Base-by-base conservation (phyloP, 2,329 filamentous ascomycete species). In the Sporothrix curviconia region DNA sequence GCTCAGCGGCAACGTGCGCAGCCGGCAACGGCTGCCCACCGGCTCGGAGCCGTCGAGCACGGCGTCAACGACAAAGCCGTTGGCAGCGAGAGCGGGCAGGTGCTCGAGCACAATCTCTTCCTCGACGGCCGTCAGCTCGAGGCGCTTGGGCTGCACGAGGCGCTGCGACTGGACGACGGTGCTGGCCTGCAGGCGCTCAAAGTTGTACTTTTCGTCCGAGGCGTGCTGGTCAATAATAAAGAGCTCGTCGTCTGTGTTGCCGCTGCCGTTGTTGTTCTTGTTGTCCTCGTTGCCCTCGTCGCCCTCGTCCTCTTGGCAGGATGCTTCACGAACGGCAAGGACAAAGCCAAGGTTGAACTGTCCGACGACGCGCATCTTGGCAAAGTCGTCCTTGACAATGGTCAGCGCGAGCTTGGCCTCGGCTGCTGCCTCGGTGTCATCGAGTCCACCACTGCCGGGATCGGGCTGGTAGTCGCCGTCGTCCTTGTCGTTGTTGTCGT, bases 161-260 rank as follows among this genome's bases (percentile, higher is more conserved):
- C 88, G 85, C 67, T 99, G 94, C 19, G 90, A 92, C 65, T 95
- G 89, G 0, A 99, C 84, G 0, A 88, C 81, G 0, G 92, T 96
- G 15, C 82, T 86, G 7, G 85, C 79, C 67, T 95, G 89, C 8
- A 99, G 79, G 52, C 90, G 84, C 70, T 99, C 94, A 67, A 97
- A 99, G 68, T 99, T 99, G 77, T 92, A 96, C 67, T 96, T 99
- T 68, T 99, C 94, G 66, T 99, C 94, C 0, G 92, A 96, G 6
- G 94, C 95, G 69, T 99, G 94, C 70, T 99, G 94, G 70, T 99
- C 94, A 65, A 99, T 95, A 67, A 99, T 99, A 75, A 99, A 97
- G 4, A 99, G 79, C 67, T 99, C 92, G 63, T 95, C 86, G 63
- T 76, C 72, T 51, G 15, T 14, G 15, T 15, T 9, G 14, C 25